A percentile compares a stretch with the other conserved stretches of the same genome.
These are phyloP conservation scores for Blastobotrys apis DNA, from an alignment of 1,139 yeast species.

Conservation along the genomic window DNA sequence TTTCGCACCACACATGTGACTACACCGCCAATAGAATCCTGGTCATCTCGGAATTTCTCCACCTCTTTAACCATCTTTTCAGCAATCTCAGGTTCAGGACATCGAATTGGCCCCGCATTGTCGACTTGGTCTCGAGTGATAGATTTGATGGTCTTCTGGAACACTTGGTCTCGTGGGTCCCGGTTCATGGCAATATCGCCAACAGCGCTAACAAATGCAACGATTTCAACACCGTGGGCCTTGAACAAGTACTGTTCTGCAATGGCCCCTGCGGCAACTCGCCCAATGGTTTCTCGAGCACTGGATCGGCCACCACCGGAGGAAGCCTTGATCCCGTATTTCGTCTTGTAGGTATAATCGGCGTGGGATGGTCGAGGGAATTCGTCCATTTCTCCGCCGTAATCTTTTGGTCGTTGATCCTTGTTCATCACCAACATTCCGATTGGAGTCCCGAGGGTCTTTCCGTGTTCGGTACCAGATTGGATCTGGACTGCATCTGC, in stretches of 20 bases:
- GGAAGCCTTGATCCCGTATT: slow-evolving; percentile 88
- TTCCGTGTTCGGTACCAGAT: slow-evolving; percentile 89
- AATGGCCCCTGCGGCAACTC: slow-evolving; percentile 98
- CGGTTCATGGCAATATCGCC: slow-evolving; percentile 77
- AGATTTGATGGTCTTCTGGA: slow-evolving; percentile 61
- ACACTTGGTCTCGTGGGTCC: slow-evolving; percentile 59
- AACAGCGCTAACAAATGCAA: slow-evolving; percentile 90
- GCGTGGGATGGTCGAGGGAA: slow-evolving; percentile 99
- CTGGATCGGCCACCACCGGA: slow-evolving; percentile 97
- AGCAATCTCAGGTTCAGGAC: slow-evolving; percentile 74
- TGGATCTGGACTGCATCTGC: slow-evolving; percentile 90
- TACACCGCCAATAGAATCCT: slow-evolving; percentile 95
- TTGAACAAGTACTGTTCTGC: slow-evolving; percentile 84
- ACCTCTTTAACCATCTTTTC: slow-evolving; percentile 82
- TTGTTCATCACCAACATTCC: slow-evolving; percentile 90
- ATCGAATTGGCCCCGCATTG: slow-evolving; percentile 82
- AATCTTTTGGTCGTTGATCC: slow-evolving; percentile 96
- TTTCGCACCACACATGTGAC: slow-evolving; percentile 96
- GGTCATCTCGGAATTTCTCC: slow-evolving; percentile 77
- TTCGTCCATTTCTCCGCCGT: slow-evolving; percentile 81
- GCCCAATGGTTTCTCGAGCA: slow-evolving; percentile 96
- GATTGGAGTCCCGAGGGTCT: slow-evolving; percentile 90
- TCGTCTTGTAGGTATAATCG: slow-evolving; percentile 84
- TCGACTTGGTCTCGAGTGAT: slow-evolving; percentile 89
- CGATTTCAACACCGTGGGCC: slow-evolving; percentile 84